A percentile compares a stretch with the other conserved stretches of the same genome.
Conservation (phyloP, 2,329 filamentous ascomycete species). For the Penicillium palitans region DNA sequence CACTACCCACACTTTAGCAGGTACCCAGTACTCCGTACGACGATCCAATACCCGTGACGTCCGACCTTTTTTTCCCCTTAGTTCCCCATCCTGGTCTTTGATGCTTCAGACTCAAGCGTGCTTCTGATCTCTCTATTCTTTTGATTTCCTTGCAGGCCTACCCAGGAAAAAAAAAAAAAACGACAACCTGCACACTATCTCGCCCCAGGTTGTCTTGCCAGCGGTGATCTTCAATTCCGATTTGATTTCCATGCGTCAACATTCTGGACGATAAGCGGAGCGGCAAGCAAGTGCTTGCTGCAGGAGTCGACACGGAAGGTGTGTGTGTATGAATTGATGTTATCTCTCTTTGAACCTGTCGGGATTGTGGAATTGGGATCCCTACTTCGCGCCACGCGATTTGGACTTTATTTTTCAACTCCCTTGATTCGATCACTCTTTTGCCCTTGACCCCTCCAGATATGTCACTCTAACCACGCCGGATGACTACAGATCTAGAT, state of each 20-base stretch:
- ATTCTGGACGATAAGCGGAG: constrained; percentile 47
- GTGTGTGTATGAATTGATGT: constrained; percentile 33
- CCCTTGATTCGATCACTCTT: constrained; percentile 5
- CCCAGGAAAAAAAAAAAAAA: constrained; percentile 12
- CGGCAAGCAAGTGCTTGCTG: constrained; percentile 52
- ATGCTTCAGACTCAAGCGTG: constrained; percentile 8
- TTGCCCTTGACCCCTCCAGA: constrained; percentile 8
- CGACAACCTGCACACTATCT: constrained; percentile 17
- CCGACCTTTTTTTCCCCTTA: constrained; percentile 19
- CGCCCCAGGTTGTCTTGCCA: constrained; percentile 29
- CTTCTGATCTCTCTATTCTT: constrained; percentile 4
- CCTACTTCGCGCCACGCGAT: constrained; percentile 19
- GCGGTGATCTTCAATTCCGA: constrained; percentile 30
- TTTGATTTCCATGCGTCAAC: constrained; percentile 49
- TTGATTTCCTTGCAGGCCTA: constrained; percentile 15
- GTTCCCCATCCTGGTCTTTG: constrained; percentile 3
- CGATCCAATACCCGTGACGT: constrained; percentile 20
- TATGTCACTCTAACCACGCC: constrained; percentile 16
- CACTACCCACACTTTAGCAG: constrained; percentile 6
- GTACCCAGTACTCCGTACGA: constrained; percentile 11
- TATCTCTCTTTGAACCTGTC: constrained; percentile 5
- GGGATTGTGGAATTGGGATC: constrained; percentile 7
- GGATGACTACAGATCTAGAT: constrained; percentile 37
- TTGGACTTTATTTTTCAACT: constrained; percentile 8
- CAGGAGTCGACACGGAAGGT: constrained; percentile 49